Conservation (phyloP, 495 filamentous ascomycete genomes). For the Talaromyces borbonicus region DNA sequence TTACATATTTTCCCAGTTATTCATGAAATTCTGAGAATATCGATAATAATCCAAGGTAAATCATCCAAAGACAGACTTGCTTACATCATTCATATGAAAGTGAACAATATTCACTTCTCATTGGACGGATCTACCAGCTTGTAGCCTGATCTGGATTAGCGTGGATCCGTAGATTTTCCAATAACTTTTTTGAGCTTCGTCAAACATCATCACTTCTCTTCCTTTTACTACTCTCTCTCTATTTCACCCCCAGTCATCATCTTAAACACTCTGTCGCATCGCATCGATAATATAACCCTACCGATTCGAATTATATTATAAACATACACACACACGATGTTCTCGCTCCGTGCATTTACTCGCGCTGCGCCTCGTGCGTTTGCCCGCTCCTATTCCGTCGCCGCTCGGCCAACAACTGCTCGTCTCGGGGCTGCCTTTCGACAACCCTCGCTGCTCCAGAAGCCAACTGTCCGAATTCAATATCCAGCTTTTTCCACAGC, state of each 20-base stretch:
- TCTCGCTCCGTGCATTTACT: constrained; percentile 61
- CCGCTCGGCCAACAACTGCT: constrained; percentile 32
- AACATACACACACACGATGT: constrained; percentile 45
- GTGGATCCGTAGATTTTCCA: background rate
- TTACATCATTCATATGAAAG: constrained; percentile 3
- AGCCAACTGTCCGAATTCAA: constrained; percentile 42
- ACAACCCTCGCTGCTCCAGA: constrained; percentile 39
- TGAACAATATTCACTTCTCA: background rate
- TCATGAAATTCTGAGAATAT: no score
- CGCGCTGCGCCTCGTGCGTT: constrained; percentile 62
- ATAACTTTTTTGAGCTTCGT: constrained; percentile 4
- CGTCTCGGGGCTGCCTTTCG: constrained; percentile 37
- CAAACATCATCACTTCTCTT: constrained; percentile 26
- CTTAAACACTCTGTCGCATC: background rate
- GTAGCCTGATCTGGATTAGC: background rate
- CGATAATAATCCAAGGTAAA: no score
- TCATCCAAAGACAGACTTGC: no score
- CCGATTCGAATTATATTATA: constrained; percentile 7
- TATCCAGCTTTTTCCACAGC: constrained; percentile 69
- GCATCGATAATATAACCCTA: background rate
- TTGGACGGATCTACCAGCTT: background rate
- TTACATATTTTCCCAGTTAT: no score
- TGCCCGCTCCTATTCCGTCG: constrained; percentile 46
- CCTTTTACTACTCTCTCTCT: constrained; percentile 11
- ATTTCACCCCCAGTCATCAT: constrained; percentile 2